Evolutionary conservation across 1,139 yeast species (phyloP).

Genomic region (Yamadazyma siamensis): DNA sequence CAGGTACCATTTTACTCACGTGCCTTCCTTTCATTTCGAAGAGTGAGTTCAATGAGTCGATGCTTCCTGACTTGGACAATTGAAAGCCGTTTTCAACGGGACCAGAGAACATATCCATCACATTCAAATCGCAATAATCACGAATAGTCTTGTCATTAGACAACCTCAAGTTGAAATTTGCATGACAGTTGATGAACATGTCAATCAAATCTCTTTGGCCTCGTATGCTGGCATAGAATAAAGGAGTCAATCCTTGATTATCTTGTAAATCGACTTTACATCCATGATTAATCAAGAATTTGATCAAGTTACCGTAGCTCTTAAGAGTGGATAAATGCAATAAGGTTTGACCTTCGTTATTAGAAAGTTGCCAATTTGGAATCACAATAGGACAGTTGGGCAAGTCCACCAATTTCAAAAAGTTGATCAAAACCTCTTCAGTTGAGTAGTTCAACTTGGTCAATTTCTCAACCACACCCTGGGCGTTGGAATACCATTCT

Average conservation of each 20-base stretch:
- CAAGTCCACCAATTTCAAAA: slow-evolving; percentile 59
- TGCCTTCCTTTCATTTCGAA: slow-evolving; percentile 39
- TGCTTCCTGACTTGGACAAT: slow-evolving; percentile 8
- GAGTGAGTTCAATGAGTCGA: slow-evolving; percentile 41
- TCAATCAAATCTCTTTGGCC: slow-evolving; percentile 66
- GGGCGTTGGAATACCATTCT: slow-evolving; percentile 51
- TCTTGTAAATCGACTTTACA: slow-evolving; percentile 76
- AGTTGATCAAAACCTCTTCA: slow-evolving; percentile 60
- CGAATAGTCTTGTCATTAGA: slow-evolving; percentile 53
- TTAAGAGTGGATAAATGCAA: slow-evolving; percentile 78
- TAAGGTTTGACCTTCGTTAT: slow-evolving; percentile 80
- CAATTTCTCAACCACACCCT: slow-evolving; percentile 47
- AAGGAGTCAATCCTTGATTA: slow-evolving; percentile 77
- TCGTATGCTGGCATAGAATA: slow-evolving; percentile 77
- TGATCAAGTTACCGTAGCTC: slow-evolving; percentile 61
- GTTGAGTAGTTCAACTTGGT: slow-evolving; percentile 45
- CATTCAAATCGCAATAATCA: slow-evolving; percentile 62
- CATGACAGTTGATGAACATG: slow-evolving; percentile 58
- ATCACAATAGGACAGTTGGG: slow-evolving; percentile 60
- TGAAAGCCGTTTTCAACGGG: slow-evolving; percentile 10
- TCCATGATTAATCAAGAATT: slow-evolving; percentile 70
- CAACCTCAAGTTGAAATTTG: slow-evolving; percentile 57
- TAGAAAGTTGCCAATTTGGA: slow-evolving; percentile 80
- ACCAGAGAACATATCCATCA: slow-evolving; percentile 48
- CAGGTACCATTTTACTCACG: slow-evolving; percentile 38